phyloP scores from a whole-genome alignment of 441 rosid species.

The Pelargonium myrrhifolium region DNA sequence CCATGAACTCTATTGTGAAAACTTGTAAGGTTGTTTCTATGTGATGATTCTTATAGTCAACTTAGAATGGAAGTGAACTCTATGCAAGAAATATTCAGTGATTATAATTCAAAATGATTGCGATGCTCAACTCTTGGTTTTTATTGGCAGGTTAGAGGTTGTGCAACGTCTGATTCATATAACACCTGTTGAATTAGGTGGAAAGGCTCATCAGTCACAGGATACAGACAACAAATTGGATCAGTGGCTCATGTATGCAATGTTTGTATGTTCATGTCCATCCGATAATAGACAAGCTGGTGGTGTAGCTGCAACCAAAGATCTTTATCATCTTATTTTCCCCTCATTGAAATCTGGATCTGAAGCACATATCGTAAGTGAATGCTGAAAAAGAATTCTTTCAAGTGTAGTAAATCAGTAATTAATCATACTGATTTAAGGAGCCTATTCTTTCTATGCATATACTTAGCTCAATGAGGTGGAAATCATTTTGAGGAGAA shows the following conservation, averaged over 20 bases:
- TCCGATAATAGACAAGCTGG: constrained; percentile 82
- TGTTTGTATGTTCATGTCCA: constrained; percentile 97
- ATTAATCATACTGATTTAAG: background rate
- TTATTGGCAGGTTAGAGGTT: constrained; percentile 64
- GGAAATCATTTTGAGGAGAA: background rate
- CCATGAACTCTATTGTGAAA: background rate
- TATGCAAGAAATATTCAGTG: background rate
- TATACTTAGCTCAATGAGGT: constrained; percentile 2
- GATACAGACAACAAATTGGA: constrained; percentile 92
- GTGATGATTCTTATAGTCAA: background rate
- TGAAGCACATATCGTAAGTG: constrained; percentile 79
- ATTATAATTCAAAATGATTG: background rate
- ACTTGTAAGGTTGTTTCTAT: background rate
- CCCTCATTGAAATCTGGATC: constrained; percentile 87
- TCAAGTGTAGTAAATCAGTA: constrained; percentile 4
- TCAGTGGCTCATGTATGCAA: constrained; percentile 97
- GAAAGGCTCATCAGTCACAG: constrained; percentile 83
- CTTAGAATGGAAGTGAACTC: constrained; percentile 1
- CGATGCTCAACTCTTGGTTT: constrained; percentile 3
- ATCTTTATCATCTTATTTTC: constrained; percentile 87
- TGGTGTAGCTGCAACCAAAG: constrained; percentile 74
- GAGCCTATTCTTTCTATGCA: background rate
- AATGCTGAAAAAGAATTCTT: constrained; percentile 1
- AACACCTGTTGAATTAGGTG: constrained; percentile 91
- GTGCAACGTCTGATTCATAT: constrained; percentile 81